Conservation (phyloP, 495 filamentous ascomycete genomes). For the Trichoderma virens region DNA sequence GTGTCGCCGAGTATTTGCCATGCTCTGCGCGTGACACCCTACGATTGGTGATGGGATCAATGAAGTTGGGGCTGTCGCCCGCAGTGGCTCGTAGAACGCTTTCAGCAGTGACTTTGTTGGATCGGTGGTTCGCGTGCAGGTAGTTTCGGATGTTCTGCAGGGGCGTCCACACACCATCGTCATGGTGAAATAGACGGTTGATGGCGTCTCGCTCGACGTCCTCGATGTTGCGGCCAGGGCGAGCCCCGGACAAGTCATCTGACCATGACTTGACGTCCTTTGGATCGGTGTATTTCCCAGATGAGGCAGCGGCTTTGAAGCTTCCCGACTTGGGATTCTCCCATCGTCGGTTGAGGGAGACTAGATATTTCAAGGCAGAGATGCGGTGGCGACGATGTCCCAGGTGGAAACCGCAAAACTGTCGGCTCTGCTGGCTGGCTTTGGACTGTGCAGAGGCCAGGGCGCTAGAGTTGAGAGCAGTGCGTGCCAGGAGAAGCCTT, state of each 20-base stretch:
- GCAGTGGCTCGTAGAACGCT: neutral
- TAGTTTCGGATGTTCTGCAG: constrained; percentile 13
- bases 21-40: constrained; percentile 32
- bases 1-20: neutral
- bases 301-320: neutral
- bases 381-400: constrained; percentile 31
- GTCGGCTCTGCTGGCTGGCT: constrained; percentile 17
- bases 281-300: constrained; percentile 6
- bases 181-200: constrained; percentile 20
- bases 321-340: constrained; percentile 20
- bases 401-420: constrained; percentile 39
- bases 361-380: constrained; percentile 34
- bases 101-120: neutral
- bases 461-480: constrained; percentile 13
- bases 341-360: constrained; percentile 31
- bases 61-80: constrained; percentile 21
- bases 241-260: constrained; percentile 25
- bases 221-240: constrained; percentile 30
- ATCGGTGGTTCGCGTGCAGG: neutral
- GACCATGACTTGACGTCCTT: constrained; percentile 17
- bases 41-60: constrained; percentile 58
- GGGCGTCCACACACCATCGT: neutral
- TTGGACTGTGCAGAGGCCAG: constrained; percentile 1
- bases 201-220: constrained; percentile 28
- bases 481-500: constrained; percentile 20